Conservation (phyloP, 148 eudicot genomes). For the Rhododendron griersonianum region DNA sequence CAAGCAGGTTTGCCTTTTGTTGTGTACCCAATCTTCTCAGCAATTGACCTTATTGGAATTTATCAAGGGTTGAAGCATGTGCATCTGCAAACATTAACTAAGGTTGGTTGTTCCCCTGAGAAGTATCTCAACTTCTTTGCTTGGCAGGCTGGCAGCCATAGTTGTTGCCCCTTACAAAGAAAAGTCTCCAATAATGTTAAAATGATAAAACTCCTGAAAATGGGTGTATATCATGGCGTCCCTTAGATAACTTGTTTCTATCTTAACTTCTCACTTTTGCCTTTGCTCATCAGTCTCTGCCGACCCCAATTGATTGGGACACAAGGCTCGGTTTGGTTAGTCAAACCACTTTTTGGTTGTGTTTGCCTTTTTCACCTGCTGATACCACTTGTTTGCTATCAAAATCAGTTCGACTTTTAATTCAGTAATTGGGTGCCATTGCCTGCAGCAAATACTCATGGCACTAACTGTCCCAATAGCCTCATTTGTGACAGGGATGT, state of each 20-base stretch:
- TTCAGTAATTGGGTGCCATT: constrained; percentile 1
- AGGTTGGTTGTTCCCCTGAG: constrained; percentile 41
- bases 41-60: constrained; percentile 77
- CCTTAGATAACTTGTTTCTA: neutral
- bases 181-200: neutral
- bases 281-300: neutral
- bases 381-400: neutral
- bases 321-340: no score
- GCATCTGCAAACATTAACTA: constrained; percentile 90
- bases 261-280: neutral
- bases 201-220: neutral
- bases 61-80: constrained; percentile 90
- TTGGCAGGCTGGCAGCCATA: neutral
- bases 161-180: neutral
- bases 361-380: neutral
- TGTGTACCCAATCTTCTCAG: constrained; percentile 79
- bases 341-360: neutral
- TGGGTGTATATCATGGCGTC: neutral
- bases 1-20: constrained; percentile 80
- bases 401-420: neutral
- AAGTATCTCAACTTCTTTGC: neutral
- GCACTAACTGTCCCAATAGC: neutral
- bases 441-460: neutral
- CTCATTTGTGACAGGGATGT: no score
- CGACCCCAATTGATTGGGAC: neutral